Conservation (phyloP, 2,329 filamentous ascomycete genomes). For the Lachnellula cervina region DNA sequence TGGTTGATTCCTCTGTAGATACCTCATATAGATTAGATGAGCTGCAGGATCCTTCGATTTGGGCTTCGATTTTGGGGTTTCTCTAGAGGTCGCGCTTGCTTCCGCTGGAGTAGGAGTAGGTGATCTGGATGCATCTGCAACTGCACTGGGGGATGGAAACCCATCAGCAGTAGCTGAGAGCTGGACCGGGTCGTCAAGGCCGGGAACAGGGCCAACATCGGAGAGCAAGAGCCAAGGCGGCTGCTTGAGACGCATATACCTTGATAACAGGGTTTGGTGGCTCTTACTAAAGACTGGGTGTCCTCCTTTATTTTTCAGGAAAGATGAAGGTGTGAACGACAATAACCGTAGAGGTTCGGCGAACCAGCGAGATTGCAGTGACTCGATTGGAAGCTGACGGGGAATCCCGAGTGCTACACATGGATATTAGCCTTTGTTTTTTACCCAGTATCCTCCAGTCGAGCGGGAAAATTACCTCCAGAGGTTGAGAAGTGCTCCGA, state of each 20-base stretch:
- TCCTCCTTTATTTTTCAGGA: slow-evolving; percentile 56
- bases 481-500: slow-evolving; percentile 24
- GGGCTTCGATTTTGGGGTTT: slow-evolving; percentile 35
- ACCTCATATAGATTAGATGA: slow-evolving; percentile 76
- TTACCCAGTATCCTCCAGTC: not conserved
- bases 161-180: slow-evolving; percentile 25
- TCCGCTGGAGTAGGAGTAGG: slow-evolving; percentile 67
- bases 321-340: slow-evolving; percentile 48
- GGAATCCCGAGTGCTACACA: slow-evolving; percentile 47
- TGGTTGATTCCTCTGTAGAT: slow-evolving; percentile 78
- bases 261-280: slow-evolving; percentile 57
- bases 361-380: slow-evolving; percentile 64
- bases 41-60: slow-evolving; percentile 52
- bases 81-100: slow-evolving; percentile 43
- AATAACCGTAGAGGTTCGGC: slow-evolving; percentile 62
- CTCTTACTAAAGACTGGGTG: slow-evolving; percentile 56
- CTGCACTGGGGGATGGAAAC: slow-evolving; percentile 39
- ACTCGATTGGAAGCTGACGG: slow-evolving; percentile 51
- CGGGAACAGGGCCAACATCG: slow-evolving; percentile 51
- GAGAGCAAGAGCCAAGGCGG: slow-evolving; percentile 59
- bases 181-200: slow-evolving; percentile 31
- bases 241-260: slow-evolving; percentile 60
- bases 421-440: slow-evolving; percentile 16
- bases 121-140: slow-evolving; percentile 31
- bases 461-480: slow-evolving; percentile 26